Conservation (phyloP, 129 eudicot genomes). For the Centaurea solstitialis region DNA sequence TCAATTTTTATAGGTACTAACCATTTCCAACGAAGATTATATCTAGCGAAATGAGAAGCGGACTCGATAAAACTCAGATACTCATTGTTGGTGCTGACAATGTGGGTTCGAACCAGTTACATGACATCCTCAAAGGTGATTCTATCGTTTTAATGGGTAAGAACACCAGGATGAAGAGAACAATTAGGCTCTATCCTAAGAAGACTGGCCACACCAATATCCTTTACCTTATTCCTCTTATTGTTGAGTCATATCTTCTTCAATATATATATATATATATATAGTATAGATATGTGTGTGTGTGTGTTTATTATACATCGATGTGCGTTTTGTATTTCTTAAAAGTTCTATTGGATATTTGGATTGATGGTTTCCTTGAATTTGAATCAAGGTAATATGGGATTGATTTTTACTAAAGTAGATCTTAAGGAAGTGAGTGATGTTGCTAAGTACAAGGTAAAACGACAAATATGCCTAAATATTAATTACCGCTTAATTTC, state of each 20-base stretch:
- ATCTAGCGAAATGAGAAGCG: no score
- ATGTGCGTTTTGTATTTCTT: not conserved
- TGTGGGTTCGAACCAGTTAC: slow-evolving; percentile 67
- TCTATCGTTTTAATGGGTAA: slow-evolving; percentile 66
- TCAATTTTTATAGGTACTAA: no score
- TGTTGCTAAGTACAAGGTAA: slow-evolving; percentile 59
- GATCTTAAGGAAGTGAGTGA: slow-evolving; percentile 70
- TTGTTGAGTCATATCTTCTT: slow-evolving; percentile 35
- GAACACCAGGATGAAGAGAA: slow-evolving; percentile 62
- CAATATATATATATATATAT: not conserved
- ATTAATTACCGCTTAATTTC: no score
- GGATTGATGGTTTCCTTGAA: not conserved
- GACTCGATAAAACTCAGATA: slow-evolving; percentile 15
- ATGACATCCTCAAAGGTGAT: slow-evolving; percentile 52
- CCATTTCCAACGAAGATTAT: no score
- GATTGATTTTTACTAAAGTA: slow-evolving; percentile 63
- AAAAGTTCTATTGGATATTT: no score
- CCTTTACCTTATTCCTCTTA: slow-evolving; percentile 45
- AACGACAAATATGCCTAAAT: not conserved
- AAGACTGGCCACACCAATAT: slow-evolving; percentile 34
- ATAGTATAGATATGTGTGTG: not conserved
- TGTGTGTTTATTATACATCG: no score
- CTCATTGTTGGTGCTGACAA: slow-evolving; percentile 56
- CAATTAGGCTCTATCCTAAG: slow-evolving; percentile 46
- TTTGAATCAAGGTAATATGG: slow-evolving; percentile 58